Evolutionary conservation across 202 grass and related monocot genomes (phyloP), one percentile per base, ranked within the genome.

Genomic region (Hordeum pubiflorum): DNA sequence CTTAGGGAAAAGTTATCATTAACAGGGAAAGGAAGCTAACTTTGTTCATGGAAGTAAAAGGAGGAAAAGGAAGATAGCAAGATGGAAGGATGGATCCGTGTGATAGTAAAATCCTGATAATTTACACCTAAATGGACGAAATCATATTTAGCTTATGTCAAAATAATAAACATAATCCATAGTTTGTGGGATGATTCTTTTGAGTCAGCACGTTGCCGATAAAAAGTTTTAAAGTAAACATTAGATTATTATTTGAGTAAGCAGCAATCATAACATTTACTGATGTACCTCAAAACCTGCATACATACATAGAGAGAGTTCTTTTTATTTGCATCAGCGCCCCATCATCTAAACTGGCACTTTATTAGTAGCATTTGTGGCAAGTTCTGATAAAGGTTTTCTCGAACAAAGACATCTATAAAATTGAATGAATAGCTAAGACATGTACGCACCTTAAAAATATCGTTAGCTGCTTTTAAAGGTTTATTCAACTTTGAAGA

Each of bases 401-500:
- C 27, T 73, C 23, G 27, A 69, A 72, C 48, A 74, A 65, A 72
- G 46, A 60, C 18, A 91, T 40, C 60, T 40, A 66, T 27, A 11
- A 68, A 36, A 66, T 29, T 29, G n/a, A 79, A 75, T 41, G 3
- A 39, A 44, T 20, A 63, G 2, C 36, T 14, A 87, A 59, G 20
- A 61, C 76, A 66, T 72, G 65, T 72, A 60, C 76, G 63, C 41
- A 94, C 95, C 91, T 98, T 93, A 76, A 98, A 91, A 64, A 98
- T 93, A 75, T 93, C 79, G 22, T 82, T 87, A 56, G 92, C 88
- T 24, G 80, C 92, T 79, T 89, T 94, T 38, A 80, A 88, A 29
- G 55, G 82, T 62, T 93, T 93, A 64, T 91, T 91, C 69, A 72
- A 38, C 79, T 90, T 86, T 14, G 84, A 81, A 33, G 92, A 88